phyloP scores from a whole-genome alignment of 2,329 filamentous ascomycete genomes.

The Coniochaeta prunicola region DNA sequence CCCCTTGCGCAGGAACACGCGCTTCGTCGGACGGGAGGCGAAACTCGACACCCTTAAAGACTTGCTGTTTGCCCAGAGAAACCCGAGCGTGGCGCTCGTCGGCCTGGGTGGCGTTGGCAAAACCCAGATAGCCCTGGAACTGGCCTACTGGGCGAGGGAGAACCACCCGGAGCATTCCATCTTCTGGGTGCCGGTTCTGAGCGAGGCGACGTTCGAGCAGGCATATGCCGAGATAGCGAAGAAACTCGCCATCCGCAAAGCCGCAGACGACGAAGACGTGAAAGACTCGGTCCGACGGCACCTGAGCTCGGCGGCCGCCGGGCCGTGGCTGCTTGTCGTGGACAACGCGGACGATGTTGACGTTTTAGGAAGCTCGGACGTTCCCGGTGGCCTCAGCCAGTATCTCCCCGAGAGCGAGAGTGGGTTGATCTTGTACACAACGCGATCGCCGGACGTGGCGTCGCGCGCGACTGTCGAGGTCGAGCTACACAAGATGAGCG shows the following conservation, averaged over 20 bases:
- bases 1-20: too few relatives aligned
- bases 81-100: too few relatives aligned
- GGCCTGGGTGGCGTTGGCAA: too few relatives aligned
- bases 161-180: too few relatives aligned
- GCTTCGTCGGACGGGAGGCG: too few relatives aligned
- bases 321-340: slow-evolving; percentile 16
- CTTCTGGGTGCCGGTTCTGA: too few relatives aligned
- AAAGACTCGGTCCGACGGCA: slow-evolving; percentile 7
- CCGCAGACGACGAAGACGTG: neutral
- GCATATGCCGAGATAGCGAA: too few relatives aligned
- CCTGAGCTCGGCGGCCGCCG: slow-evolving; percentile 11
- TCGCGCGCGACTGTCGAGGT: slow-evolving; percentile 16
- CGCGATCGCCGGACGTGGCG: slow-evolving; percentile 23
- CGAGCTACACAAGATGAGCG: slow-evolving; percentile 21
- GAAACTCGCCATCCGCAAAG: slow-evolving; percentile 23
- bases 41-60: too few relatives aligned
- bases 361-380: neutral
- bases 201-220: too few relatives aligned
- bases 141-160: too few relatives aligned
- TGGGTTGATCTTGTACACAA: slow-evolving; percentile 29
- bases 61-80: too few relatives aligned
- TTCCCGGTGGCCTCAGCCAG: slow-evolving; percentile 12
- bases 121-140: too few relatives aligned
- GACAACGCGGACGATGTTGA: slow-evolving; percentile 16
- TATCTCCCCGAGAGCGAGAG: slow-evolving; percentile 25